Base-by-base conservation (phyloP, 2,329 filamentous ascomycete genomes). In the Pestalotiopsis sp. region DNA sequence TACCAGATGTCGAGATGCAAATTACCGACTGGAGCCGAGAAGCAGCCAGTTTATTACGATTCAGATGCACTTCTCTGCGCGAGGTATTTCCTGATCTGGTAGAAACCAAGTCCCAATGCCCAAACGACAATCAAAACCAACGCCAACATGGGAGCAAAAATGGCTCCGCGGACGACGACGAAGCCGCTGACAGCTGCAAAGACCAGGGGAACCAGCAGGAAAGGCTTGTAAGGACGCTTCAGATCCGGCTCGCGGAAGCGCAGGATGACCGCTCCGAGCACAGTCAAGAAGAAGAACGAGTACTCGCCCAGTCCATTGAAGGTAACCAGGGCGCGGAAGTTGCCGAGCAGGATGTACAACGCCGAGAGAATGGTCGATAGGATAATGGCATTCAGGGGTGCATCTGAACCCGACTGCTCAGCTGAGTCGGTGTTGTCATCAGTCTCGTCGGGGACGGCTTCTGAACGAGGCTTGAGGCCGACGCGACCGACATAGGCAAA, bases 281-380 rank as follows among this genome's bases (percentile, higher is more conserved):
- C 88, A 0, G 88, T 88, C 38, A 90, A 81, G 73, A 91, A 89
- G 79, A 91, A 91, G 77, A 91, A 91, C 0, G 88, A 85, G 75
- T 88, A 91, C 72, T 89, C 87, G 14, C 86, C 87, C 3, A 89
- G 78, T 0, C 87, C 87, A 65, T 88, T 88, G 71, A 89, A 89
- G 0, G 88, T 90, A 12, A 91, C 73, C 0, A 91, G 83, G 0
- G 86, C 85, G 41, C 88, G 84, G 79, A 91, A 91, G 75, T 83
- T 88, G 20, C 89, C 89, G 0, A 89, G 80, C 1, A 89, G 73
- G 39, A 91, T 89, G 75, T 91, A 91, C 1, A 89, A 67, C 0
- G 87, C 75, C 0, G 87, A 86, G 0, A 89, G 79, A 0, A 83
- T 20, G 0, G 83, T 80, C 0, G 85, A 84, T 0, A 89, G 79